Base-by-base conservation (phyloP, 345 rosid species). In the Aquilaria malaccensis region DNA sequence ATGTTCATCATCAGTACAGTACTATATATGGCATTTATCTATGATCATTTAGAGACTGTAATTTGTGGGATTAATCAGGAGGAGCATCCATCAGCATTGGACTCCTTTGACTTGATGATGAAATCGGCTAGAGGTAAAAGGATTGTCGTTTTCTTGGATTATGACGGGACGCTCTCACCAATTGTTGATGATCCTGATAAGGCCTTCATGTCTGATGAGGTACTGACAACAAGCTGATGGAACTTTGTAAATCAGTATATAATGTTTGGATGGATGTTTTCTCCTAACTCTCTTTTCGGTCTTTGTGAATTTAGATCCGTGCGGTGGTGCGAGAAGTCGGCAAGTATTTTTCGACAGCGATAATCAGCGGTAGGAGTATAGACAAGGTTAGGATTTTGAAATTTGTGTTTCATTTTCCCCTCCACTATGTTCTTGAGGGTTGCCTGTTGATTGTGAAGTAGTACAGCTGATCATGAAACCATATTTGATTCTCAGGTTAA, bases 131-230 rank as follows among this genome's bases (percentile, higher is more conserved):
- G 69, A 14, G 80, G 80, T 51, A 84, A 77, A 70, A 82, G 65
- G 67, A 70, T 86, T 1, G 83, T 63, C 9, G 72, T 86, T 60
- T 84, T 86, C 66, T 59, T 86, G 61, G 89, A 86, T 61, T 86
- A 86, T 30, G 94, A 86, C 1, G 94, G 94, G 30, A 86, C 94
- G 56, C 81, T 86, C 51, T 83, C 94, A 0, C 94, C 85, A 12
- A 86, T 86, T 33, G 89, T 86, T 33, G 80, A 80, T 58, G 76
- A 84, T 59, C 94, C 94, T 7, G 82, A 80, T 29, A 62, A 59
- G 7, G 94, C 89, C 30, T 68, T 82, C 70, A 80, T 84, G 87
- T 82, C 94, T 33, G 73, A 70, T 32, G 89, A 80, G 74, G 94
- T 83, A 69, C 65, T n/a, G 46, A 48, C 43, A 22, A 31, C 3